These are phyloP conservation scores for Bolboschoenus planiculmis DNA, from an alignment of 176 grass and related monocot species.

Conservation along the genomic window DNA sequence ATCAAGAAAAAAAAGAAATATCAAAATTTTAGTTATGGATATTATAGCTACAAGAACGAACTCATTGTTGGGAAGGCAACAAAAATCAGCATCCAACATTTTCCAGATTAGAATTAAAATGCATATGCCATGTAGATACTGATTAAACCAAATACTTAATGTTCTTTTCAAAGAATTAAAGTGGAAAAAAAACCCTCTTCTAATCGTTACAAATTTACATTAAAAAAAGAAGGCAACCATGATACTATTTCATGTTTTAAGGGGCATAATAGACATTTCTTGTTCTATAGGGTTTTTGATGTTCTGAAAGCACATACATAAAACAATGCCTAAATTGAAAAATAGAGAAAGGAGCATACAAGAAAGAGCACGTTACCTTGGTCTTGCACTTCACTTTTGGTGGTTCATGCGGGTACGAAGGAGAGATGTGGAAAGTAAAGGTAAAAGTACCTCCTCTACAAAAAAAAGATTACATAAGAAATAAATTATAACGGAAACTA, in stretches of 20 bases:
- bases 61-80: too few species aligned
- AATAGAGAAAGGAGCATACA: not conserved
- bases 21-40: too few species aligned
- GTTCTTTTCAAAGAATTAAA: not conserved
- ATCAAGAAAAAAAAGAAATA: too few species aligned
- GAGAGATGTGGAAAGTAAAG: conserved; percentile 63
- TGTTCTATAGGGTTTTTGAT: not conserved
- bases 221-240: not conserved
- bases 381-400: conserved; percentile 78
- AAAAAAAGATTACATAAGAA: not conserved
- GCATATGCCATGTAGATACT: not conserved
- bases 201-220: not conserved
- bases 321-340: not conserved
- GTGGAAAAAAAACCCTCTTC: not conserved
- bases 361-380: conserved; percentile 36
- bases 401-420: conserved; percentile 61
- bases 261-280: not conserved
- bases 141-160: not conserved
- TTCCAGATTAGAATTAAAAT: not conserved
- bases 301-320: not conserved
- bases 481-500: not conserved
- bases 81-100: too few species aligned
- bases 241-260: not conserved
- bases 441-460: conserved; percentile 46
- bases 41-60: too few species aligned